Conservation (phyloP, 2,329 filamentous ascomycete species). For the Colletotrichum cuscutae region DNA sequence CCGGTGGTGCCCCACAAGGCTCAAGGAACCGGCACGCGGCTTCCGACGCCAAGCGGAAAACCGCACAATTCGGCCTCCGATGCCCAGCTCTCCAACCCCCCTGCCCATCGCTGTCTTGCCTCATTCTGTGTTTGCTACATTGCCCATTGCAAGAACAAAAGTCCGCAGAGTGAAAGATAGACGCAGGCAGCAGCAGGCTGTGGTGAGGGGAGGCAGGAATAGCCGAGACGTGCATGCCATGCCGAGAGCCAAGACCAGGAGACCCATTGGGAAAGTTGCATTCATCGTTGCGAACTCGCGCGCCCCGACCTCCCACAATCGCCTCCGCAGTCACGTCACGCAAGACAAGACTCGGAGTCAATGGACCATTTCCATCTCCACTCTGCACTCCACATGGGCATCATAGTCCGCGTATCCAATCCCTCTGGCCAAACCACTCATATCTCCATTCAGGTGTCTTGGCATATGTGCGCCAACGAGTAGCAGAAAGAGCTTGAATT, state of each 20-base stretch:
- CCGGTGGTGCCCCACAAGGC: not conserved
- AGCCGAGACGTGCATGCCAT: not conserved
- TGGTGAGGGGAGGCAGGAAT: not conserved
- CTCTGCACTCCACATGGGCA: not conserved
- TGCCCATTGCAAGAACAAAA: not conserved
- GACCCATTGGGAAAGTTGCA: not conserved
- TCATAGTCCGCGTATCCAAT: conserved; percentile 5
- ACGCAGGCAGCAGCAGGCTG: not conserved
- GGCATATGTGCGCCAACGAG: conserved; percentile 16
- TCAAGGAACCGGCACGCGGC: not conserved
- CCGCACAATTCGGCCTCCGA: conserved; percentile 6
- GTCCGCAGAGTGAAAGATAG: not conserved
- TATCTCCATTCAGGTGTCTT: conserved; percentile 1
- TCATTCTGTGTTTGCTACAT: not conserved
- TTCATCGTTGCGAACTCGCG: not conserved
- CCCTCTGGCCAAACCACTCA: not conserved
- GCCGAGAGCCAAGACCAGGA: not conserved
- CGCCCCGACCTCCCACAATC: not conserved
- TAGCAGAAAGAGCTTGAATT: conserved; percentile 23
- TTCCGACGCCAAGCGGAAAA: conserved; percentile 16
- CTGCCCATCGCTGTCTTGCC: not conserved
- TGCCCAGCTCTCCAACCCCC: not conserved
- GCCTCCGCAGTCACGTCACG: conserved; percentile 3
- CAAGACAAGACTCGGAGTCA: conserved; percentile 2
- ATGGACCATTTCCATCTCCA: not conserved